Conservation (phyloP, 2,329 filamentous ascomycete species). For the Emmonsia crescens region DNA sequence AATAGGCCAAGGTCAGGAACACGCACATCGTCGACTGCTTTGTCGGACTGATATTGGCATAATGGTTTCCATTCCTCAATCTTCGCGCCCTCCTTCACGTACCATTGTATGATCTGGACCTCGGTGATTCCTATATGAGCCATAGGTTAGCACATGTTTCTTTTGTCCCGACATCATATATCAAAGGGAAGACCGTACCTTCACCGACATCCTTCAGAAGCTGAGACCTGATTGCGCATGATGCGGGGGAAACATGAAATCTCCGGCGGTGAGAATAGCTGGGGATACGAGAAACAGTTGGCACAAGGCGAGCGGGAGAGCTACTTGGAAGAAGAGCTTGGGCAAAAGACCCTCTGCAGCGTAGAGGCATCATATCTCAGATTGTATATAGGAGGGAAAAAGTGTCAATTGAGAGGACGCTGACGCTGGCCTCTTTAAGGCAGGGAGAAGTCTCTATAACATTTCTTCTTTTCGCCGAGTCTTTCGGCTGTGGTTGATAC, state of each 20-base stretch:
- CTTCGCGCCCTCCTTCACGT: conserved; percentile 86
- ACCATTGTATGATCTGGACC: conserved; percentile 99
- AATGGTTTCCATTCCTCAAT: conserved; percentile 97
- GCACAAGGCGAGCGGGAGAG: conserved; percentile 17
- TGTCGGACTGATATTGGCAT: conserved; percentile 97
- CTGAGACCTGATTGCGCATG: conserved; percentile 30
- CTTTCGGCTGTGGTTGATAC: neutral
- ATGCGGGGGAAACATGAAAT: conserved; percentile 26
- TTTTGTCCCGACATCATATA: conserved; percentile 16
- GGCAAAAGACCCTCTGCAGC: conserved; percentile 21
- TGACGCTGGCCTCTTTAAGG: neutral
- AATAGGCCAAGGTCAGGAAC: neutral
- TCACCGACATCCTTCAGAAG: conserved; percentile 35
- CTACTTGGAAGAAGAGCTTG: conserved; percentile 19
- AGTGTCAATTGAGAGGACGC: neutral
- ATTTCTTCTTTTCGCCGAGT: neutral
- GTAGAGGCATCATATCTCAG: conserved; percentile 15
- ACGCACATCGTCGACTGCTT: conserved; percentile 56
- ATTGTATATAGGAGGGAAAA: neutral
- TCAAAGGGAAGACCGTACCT: conserved; percentile 21
- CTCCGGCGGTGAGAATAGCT: conserved; percentile 17
- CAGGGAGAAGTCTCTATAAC: neutral
- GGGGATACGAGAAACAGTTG: conserved; percentile 18
- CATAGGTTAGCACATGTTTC: conserved; percentile 1
- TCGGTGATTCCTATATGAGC: conserved; percentile 70